Conservation (phyloP, 1,284 basidiomycete species). For the Marasmius fiardii region DNA sequence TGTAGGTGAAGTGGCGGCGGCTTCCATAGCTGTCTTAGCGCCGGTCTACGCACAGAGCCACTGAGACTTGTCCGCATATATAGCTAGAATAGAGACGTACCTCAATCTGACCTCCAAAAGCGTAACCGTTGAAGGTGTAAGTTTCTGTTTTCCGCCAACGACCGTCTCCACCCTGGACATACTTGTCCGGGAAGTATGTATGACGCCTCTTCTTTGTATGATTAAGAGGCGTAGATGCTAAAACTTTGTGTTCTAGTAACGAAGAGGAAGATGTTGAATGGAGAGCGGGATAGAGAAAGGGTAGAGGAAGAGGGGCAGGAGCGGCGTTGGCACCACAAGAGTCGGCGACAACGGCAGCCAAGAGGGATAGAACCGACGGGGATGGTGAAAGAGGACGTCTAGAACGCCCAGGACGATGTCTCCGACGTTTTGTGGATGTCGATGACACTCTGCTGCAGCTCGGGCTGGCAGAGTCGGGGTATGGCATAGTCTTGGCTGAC, state of each 20-base stretch:
- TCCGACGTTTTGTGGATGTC: conserved; percentile 11
- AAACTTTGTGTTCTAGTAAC: conserved; percentile 9
- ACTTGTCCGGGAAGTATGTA: conserved; percentile 50
- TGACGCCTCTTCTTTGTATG: conserved; percentile 5
- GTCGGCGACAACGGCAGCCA: conserved; percentile 51
- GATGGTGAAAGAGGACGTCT: conserved; percentile 1
- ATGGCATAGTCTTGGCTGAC: conserved; percentile 1
- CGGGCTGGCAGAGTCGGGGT: conserved; percentile 12
- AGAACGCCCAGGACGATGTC: conserved; percentile 2
- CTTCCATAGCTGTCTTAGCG: conserved; percentile 25
- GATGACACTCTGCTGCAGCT: conserved; percentile 10
- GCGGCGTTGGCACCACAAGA: conserved; percentile 40
- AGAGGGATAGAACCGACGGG: conserved; percentile 36
- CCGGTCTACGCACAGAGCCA: conserved; percentile 1
- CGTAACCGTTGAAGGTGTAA: conserved; percentile 63
- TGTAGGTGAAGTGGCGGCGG: conserved; percentile 24
- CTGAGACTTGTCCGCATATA: background rate
- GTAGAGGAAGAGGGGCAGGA: conserved; percentile 55
- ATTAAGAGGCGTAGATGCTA: conserved; percentile 4
- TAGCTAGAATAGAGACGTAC: conserved; percentile 21
- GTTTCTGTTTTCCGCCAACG: conserved; percentile 54
- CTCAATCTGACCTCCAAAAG: conserved; percentile 35
- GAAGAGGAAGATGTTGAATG: conserved; percentile 16
- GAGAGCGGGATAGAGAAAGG: conserved; percentile 61
- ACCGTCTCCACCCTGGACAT: conserved; percentile 51